These are phyloP conservation scores for Alternaria sp. DNA, from an alignment of 2,329 filamentous ascomycete species.

Conservation along the genomic window DNA sequence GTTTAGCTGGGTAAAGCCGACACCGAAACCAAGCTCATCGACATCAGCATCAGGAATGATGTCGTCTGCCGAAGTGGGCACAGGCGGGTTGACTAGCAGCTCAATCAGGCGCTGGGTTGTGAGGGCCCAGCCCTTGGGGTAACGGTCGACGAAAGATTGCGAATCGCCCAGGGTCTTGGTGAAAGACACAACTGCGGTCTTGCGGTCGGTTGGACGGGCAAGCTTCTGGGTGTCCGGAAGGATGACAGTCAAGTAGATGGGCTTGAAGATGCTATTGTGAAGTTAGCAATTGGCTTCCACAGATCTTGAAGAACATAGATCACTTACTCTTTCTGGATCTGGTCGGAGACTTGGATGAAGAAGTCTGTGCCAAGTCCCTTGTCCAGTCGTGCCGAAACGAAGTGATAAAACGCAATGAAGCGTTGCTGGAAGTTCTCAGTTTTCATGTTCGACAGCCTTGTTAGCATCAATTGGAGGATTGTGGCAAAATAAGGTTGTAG, in stretches of 20 bases:
- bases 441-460: conserved; percentile 73
- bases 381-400: conserved; percentile 80
- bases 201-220: conserved; percentile 85
- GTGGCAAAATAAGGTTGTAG: conserved; percentile 80
- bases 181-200: conserved; percentile 90
- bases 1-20: conserved; percentile 92
- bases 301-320: not conserved
- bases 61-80: conserved; percentile 72
- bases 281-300: conserved; percentile 27
- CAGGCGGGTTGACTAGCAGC: conserved; percentile 86
- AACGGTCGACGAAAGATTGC: conserved; percentile 77
- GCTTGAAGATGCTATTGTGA: conserved; percentile 72
- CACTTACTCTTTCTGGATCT: conserved; percentile 72
- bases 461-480: conserved; percentile 83
- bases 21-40: conserved; percentile 92
- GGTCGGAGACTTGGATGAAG: conserved; percentile 85
- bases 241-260: conserved; percentile 86
- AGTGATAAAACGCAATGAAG: conserved; percentile 94
- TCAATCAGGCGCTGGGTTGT: conserved; percentile 91
- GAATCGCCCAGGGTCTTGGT: conserved; percentile 92
- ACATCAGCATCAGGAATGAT: conserved; percentile 87
- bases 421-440: conserved; percentile 85
- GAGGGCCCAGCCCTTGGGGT: conserved; percentile 80
- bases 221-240: conserved; percentile 90
- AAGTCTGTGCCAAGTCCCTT: conserved; percentile 90